Evolutionary conservation across 106 monocot species (phyloP).

Genomic region (Narthecium ossifragum): DNA sequence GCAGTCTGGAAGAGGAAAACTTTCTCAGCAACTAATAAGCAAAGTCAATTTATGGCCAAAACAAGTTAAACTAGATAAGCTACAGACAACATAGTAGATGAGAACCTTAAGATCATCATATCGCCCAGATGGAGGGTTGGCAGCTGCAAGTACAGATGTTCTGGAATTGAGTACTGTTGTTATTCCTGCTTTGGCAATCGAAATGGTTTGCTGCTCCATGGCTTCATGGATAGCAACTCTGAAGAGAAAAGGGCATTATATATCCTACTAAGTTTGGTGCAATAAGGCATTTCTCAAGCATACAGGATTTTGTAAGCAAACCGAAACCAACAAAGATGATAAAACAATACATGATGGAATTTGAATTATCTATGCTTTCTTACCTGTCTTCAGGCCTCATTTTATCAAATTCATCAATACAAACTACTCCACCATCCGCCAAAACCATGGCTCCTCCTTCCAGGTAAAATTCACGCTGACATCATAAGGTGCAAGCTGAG

Average conservation of each 20-base stretch:
- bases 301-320: no score
- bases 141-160: conserved; percentile 98
- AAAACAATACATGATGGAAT: not conserved
- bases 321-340: not conserved
- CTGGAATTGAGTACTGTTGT: conserved; percentile 96
- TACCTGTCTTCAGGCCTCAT: conserved; percentile 99
- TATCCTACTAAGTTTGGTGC: no score
- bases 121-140: conserved; percentile 97
- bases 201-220: conserved; percentile 99
- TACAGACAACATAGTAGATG: no score
- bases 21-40: not conserved
- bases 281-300: no score
- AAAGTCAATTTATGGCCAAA: not conserved
- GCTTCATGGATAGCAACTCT: conserved; percentile 99
- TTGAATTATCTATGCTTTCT: not conserved
- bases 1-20: conserved; percentile 59
- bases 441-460: conserved; percentile 99
- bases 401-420: conserved; percentile 99
- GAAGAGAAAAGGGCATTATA: conserved; percentile 5
- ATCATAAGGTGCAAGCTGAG: not conserved
- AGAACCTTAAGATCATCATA: conserved; percentile 96
- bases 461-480: conserved; percentile 96
- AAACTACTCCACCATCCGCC: conserved; percentile 99
- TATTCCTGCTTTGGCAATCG: conserved; percentile 98
- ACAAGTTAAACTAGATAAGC: no score